Conservation (phyloP, 1,139 yeast genomes). For the Pichia cactophila region DNA sequence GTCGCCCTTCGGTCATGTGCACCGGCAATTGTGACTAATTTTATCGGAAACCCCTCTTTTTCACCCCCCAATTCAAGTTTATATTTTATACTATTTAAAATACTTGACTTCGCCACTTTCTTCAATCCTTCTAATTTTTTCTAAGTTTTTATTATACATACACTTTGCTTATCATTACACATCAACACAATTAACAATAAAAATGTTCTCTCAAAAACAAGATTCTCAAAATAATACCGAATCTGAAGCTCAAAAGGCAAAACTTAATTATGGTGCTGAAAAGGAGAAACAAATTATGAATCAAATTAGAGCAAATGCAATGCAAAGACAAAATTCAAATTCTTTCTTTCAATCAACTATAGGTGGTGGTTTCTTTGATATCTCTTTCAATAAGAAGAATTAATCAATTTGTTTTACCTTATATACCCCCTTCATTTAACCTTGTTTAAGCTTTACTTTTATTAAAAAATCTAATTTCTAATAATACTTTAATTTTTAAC, state of each 20-base stretch:
- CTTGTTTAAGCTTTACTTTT: neutral
- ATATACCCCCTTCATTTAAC: neutral
- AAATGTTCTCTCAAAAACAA: constrained; percentile 24
- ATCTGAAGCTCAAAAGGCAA: constrained; percentile 27
- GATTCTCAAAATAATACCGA: constrained; percentile 26
- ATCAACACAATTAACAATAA: neutral
- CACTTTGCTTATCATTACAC: neutral
- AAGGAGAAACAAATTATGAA: constrained; percentile 31
- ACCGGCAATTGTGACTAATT: too few species aligned
- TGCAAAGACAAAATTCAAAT: constrained; percentile 22
- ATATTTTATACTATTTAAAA: too few species aligned
- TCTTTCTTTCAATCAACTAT: constrained; percentile 23
- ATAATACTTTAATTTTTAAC: neutral
- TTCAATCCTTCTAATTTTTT: too few species aligned
- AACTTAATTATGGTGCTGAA: constrained; percentile 30
- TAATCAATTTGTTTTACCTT: neutral
- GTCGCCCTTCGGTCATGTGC: too few species aligned
- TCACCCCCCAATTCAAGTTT: too few species aligned
- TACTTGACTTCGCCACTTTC: too few species aligned
- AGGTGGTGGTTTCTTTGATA: constrained; percentile 27
- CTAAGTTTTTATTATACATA: too few species aligned
- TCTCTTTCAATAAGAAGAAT: constrained; percentile 24
- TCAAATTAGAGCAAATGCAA: constrained; percentile 26
- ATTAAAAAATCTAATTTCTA: neutral
- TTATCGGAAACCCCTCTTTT: too few species aligned